These are phyloP conservation scores for Albatrellus ellisii DNA, from an alignment of 768 basidiomycete genomes.

Conservation along the genomic window DNA sequence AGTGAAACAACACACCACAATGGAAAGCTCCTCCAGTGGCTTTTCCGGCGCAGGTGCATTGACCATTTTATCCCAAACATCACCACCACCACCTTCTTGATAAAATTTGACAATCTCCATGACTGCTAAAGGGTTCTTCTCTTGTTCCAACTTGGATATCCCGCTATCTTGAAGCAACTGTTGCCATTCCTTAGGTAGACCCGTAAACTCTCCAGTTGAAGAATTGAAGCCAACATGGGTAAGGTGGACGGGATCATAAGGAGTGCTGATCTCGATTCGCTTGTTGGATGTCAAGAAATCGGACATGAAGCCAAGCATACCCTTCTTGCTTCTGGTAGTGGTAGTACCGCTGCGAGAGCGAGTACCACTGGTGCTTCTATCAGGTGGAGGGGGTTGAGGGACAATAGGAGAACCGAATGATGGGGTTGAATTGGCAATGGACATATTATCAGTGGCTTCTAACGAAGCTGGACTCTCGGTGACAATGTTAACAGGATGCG, in stretches of 20 bases:
- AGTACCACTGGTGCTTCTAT: constrained; percentile 17
- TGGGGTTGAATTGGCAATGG: not conserved
- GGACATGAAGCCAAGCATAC: constrained; percentile 49
- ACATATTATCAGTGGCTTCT: constrained; percentile 13
- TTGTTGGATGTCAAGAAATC: constrained; percentile 69
- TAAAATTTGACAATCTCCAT: constrained; percentile 99
- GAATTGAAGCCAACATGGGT: constrained; percentile 99
- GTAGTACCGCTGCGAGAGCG: constrained; percentile 32
- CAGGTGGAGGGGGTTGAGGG: constrained; percentile 11
- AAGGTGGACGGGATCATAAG: constrained; percentile 97
- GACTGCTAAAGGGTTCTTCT: constrained; percentile 94
- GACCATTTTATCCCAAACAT: constrained; percentile 81
- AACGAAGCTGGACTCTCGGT: constrained; percentile 24
- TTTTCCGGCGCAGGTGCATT: constrained; percentile 16
- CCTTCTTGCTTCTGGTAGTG: constrained; percentile 38
- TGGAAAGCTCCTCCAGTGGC: constrained; percentile 28
- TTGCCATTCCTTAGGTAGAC: constrained; percentile 98
- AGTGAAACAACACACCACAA: constrained; percentile 31
- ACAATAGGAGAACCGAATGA: constrained; percentile 5
- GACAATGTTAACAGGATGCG: constrained; percentile 26
- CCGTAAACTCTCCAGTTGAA: constrained; percentile 96
- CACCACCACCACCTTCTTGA: constrained; percentile 70
- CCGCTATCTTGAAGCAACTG: constrained; percentile 92
- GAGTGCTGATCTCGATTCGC: constrained; percentile 88
- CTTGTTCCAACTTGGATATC: constrained; percentile 88